Base-by-base conservation (phyloP, 1,139 yeast genomes). In the Sporopachydermia cereana region DNA sequence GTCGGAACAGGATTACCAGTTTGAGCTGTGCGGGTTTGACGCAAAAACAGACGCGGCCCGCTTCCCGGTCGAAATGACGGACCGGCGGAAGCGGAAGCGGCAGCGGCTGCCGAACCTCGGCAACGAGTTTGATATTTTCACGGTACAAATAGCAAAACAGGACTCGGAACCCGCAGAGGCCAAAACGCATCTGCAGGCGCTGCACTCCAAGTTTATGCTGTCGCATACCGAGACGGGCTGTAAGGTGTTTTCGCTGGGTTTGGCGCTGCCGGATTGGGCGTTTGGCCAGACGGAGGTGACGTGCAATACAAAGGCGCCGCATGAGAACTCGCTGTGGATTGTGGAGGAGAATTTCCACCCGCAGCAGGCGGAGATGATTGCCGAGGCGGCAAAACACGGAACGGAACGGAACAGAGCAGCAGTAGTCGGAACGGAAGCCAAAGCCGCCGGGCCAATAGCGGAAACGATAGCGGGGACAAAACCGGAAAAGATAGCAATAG, bases 1-100 rank as follows among this genome's bases (percentile, higher is more conserved):
- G 24, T 74, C 88, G 2, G 93, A 84, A 53, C 84, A 81, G 55
- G 95, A 85, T 39, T 84, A 84, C 57, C 78, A 85, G 53, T 72
- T 67, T 50, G 91, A 84, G 59, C 89, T 84, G 0, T 72, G 83
- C 27, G 75, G 84, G 51, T 65, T 76, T 42, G 85, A 84, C 4
- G 73, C 74, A 50, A 36, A 23, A 4, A 42, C 44, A 5, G 43
- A 24, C 20, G 24, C 39, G 3, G 53, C 66, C 3, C 66, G 69
- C 1, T 66, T 68, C 47, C 49, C 52, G 1, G 81, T 77, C 2
- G 75, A 76, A 48, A 57, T 65, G 3, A 72, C 71, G 51, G 77
- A 77, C 55, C 71, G 71, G 43, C 79, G 80, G 65, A 69, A 64
- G 48, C 55, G 78, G 12, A 58, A 67, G 46, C 66, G 72, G 3